These are phyloP conservation scores for Alternaria consortialis DNA, from an alignment of 2,329 filamentous ascomycete genomes.

Conservation along the genomic window DNA sequence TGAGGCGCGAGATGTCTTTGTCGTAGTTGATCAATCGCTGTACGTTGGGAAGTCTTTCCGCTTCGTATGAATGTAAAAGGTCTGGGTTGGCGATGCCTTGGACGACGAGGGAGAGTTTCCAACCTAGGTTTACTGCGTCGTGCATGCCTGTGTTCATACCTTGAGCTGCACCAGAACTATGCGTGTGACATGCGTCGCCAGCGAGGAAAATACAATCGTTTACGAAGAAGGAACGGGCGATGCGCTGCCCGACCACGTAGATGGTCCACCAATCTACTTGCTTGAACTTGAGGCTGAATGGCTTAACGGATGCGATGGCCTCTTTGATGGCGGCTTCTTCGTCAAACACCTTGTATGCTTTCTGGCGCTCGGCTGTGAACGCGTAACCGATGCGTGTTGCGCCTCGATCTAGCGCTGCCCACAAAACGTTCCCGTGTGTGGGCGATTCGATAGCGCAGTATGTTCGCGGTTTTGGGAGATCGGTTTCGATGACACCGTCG, in stretches of 20 bases:
- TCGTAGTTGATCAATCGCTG: too few relatives aligned
- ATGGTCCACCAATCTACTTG: conserved; percentile 57
- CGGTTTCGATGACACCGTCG: conserved; percentile 60
- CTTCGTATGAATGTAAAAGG: too few relatives aligned
- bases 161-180: too few relatives aligned
- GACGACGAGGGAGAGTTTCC: too few relatives aligned
- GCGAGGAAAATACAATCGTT: conserved; percentile 62
- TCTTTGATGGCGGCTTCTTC: conserved; percentile 51
- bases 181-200: conserved; percentile 56
- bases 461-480: conserved; percentile 58
- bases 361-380: conserved; percentile 55
- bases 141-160: too few relatives aligned
- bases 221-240: conserved; percentile 44
- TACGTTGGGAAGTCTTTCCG: too few relatives aligned
- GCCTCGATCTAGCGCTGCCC: conserved; percentile 63
- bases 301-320: conserved; percentile 43
- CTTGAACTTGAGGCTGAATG: conserved; percentile 33
- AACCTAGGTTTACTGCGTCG: too few relatives aligned
- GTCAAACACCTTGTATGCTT: conserved; percentile 48
- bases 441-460: conserved; percentile 62
- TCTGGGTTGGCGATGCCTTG: too few relatives aligned
- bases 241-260: conserved; percentile 56
- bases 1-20: too few relatives aligned
- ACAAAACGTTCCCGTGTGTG: conserved; percentile 65
- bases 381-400: conserved; percentile 64